Conservation (phyloP, 192 early-diverging fungal genomes). For the Coemansia nantahalensis region DNA sequence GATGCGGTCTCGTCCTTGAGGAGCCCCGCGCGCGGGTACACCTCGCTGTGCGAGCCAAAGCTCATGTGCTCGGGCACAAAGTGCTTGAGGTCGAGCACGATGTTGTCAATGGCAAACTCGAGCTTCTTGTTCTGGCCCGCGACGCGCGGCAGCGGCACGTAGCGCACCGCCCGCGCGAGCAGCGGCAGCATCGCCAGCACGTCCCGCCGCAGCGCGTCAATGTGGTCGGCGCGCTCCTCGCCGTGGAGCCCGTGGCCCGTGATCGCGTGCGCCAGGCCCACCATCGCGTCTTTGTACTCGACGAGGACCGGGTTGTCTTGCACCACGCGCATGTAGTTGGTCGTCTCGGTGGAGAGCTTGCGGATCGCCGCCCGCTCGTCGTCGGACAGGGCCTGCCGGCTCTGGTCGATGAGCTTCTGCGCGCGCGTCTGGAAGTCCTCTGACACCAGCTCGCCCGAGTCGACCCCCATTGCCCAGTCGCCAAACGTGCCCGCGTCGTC, state of each 20-base stretch:
- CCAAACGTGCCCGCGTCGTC: constrained; percentile 32
- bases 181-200: constrained; percentile 31
- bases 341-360: constrained; percentile 20
- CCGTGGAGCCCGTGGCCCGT: constrained; percentile 15
- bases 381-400: constrained; percentile 27
- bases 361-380: constrained; percentile 29
- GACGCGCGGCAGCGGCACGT: constrained; percentile 48
- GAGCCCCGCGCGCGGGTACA: constrained; percentile 38
- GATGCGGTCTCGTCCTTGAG: constrained; percentile 29
- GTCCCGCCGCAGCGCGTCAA: constrained; percentile 35
- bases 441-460: constrained; percentile 36
- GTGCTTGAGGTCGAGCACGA: constrained; percentile 48
- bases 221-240: constrained; percentile 36
- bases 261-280: constrained; percentile 22
- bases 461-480: constrained; percentile 42
- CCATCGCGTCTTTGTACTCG: constrained; percentile 32
- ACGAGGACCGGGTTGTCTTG: constrained; percentile 34
- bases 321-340: constrained; percentile 29
- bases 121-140: constrained; percentile 40
- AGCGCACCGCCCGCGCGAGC: constrained; percentile 37
- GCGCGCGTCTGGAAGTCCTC: constrained; percentile 42
- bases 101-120: constrained; percentile 53
- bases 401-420: constrained; percentile 25
- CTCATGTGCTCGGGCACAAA: constrained; percentile 51
- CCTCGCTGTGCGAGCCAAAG: constrained; percentile 39